Base-by-base conservation (phyloP, 148 eudicot species). In the Salicornia ramosissima region DNA sequence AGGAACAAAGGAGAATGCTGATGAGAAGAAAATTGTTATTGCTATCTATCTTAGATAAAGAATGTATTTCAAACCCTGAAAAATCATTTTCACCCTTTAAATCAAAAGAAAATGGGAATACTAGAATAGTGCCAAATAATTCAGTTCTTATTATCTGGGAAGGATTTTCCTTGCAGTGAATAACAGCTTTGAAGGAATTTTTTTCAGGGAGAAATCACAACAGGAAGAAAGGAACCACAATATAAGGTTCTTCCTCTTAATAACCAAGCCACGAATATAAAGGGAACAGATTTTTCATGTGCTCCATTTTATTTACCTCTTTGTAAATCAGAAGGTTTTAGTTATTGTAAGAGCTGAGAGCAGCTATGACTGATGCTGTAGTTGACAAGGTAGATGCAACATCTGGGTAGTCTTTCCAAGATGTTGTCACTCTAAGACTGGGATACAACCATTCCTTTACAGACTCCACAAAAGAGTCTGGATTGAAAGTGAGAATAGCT, bases 371-470 rank as follows among this genome's bases (percentile, higher is more conserved):
- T 5, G 92, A 87, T 69, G 92, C 98, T 16, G 89, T 88, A n/a
- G 95, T 90, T 75, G 89, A 79, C 30, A 94, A 77, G 71, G 96
- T 90, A 43, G 98, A 83, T 47, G 90, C 78, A 61, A 94, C 92
- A 71, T 94, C 97, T 45, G 98, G 92, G 77, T 83, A 79, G 34
- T 90, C 96, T 84, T 84, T 94, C 97, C 96, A 93, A 34, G 96
- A 83, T 33, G 97, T 86, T 10, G 87, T 86, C 54, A 90, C 82
- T 80, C 87, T 88, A 50, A 90, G 88, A 72, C 80, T 79, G 22
- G 94, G 96, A 71, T 90, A 88, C 51, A 94, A 71, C 98, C 98
- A 94, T 71, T 85, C 86, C 77, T 94, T 94, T 14, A 90, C 81
- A 21, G 92, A 87, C 69, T 83, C 85, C 33, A 87, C 74, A 51